Base-by-base conservation (phyloP, 176 grass and related monocot genomes). In the Metroxylon sagu region DNA sequence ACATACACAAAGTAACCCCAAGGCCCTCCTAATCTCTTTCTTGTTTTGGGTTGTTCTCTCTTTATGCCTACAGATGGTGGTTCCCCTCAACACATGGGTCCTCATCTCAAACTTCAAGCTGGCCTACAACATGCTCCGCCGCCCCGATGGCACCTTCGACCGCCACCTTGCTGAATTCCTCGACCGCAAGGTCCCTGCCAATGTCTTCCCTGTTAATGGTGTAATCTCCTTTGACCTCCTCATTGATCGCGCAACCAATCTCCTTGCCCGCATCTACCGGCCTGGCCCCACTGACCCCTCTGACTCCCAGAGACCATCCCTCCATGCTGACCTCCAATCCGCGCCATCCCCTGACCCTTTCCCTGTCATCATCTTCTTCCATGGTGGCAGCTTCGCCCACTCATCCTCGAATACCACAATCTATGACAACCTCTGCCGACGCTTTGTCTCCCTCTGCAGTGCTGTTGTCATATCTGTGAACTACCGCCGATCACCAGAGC, bases 51-150 rank as follows among this genome's bases (percentile, higher is more conserved):
- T 43, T 43, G 10, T 43, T 43, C 35, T 14, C 35, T 43, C 10
- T 43, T 43, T 12, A 12, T 43, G 35, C 35, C 35, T 43, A 43
- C 87, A 97, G 87, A 85, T 73, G 64, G 84, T 39, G 25, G 93
- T 98, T 75, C 93, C 93, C 67, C 79, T 92, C 48, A 75, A 98
- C 81, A 92, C 87, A 61, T 89, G 81, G 84, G 81, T 98, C 49
- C 93, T 98, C 73, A 98, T 92, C 71, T 98, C 93, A 78, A 89
- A 98, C 82, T 98, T 85, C 87, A 98, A 98, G 80, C 48, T 98
- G 69, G 67, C 81, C 19, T 98, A 98, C 84, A 85, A 89, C 76
- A 83, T 92, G 76, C 76, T 92, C 25, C 93, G 93, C 43, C 84
- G 93, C 5, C 79, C 93, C 16, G 93, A 98, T 49, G 93, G 93